Percentiles rank a stretch among this genome's conserved stretches.
Conservation (phyloP, 257 asterid genomes). For the Solanum sejunctum region DNA sequence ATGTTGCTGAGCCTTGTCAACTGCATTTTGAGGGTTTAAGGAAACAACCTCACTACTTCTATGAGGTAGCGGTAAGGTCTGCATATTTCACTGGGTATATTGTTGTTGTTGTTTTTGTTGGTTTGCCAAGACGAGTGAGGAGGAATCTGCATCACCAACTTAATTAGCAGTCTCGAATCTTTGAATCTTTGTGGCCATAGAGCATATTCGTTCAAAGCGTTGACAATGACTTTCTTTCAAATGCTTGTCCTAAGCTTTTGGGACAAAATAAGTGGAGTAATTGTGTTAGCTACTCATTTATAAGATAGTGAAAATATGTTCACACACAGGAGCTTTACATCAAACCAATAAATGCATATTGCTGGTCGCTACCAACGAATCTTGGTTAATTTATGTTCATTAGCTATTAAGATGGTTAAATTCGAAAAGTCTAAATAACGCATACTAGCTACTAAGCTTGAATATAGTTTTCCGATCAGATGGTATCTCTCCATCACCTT, state of each 20-base stretch:
- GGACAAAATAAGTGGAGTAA: not conserved
- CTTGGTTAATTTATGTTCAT: not conserved
- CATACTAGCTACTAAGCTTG: not conserved
- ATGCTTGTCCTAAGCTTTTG: not conserved
- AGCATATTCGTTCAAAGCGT: not conserved
- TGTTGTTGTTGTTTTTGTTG: too few relatives aligned
- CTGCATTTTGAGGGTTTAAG: too few relatives aligned
- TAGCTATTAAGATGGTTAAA: not conserved
- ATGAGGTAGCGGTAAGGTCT: too few relatives aligned
- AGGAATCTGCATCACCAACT: not conserved
- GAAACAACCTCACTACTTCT: too few relatives aligned
- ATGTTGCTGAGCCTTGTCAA: not conserved
- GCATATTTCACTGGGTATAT: too few relatives aligned
- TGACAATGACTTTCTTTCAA: not conserved
- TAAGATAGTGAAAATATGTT: not conserved
- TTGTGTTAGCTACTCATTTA: not conserved
- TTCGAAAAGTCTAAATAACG: not conserved
- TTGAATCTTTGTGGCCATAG: not conserved
- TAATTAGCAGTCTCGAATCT: not conserved
- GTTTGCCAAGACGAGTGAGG: not conserved
- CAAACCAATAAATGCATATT: not conserved
- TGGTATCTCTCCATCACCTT: not conserved
- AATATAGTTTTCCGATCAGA: not conserved
- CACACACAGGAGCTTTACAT: not conserved
- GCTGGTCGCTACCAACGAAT: accelerated